Base-by-base conservation (phyloP, 306 rosid genomes). In the Cucurbita moschata region DNA sequence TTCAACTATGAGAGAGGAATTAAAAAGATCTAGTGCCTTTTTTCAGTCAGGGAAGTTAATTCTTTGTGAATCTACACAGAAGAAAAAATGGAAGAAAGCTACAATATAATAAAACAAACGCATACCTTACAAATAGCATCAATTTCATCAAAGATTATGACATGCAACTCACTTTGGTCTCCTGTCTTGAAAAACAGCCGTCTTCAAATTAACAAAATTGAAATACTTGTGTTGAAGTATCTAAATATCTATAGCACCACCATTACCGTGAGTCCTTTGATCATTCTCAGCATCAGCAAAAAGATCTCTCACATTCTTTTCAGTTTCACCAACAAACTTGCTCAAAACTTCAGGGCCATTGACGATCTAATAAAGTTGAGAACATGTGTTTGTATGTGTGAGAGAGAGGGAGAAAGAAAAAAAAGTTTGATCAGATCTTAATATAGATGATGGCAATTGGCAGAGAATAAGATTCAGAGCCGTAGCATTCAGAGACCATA, bases 211-310 rank as follows among this genome's bases (percentile, higher is more conserved):
- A 80, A 66, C 76, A 72, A 76, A 38, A 47, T 72, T 64, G 60
- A 73, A 75, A 82, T 76, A 49, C 67, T 49, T 73, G 73, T 39
- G 18, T 58, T 35, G 40, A 68, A 68, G 65, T 71, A 77, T 59
- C 37, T 57, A 37, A 71, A 69, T 53, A 74, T 38, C 26, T 8
- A 35, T 83, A 66, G 79, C 75, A 59, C 80, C 80, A 38, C 47
- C 16, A 49, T 85, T 82, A 88, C 99, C 99, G 55, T 37, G 87
- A 79, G 86, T 54, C 83, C 88, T 91, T 79, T 95, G 97, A 75
- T 95, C 99, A 71, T 84, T 90, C 82, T 95, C 99, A 68, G 99
- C 99, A 89, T 95, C 99, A 52, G 97, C 96, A 88, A 95, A 95
- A 76, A 95, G 92, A 82, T 95, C 99, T 80, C 99, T 85, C 38